Base-by-base conservation (phyloP, 768 basidiomycete genomes). In the Termitomyces eurrhizus region DNA sequence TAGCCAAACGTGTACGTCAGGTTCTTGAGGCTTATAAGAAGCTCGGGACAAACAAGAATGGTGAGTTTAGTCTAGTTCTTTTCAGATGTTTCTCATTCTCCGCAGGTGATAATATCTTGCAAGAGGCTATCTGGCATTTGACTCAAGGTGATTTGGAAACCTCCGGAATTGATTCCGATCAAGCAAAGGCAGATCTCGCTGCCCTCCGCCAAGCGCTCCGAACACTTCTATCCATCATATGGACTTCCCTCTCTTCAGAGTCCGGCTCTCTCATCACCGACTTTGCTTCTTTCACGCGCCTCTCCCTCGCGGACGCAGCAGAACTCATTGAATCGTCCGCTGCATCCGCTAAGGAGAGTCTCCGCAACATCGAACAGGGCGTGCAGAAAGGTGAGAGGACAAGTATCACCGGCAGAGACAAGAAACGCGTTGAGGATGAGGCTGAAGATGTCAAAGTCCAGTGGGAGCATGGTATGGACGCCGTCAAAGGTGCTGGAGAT, bases 391-490 rank as follows among this genome's bases (percentile, higher is more conserved):
- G 88, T 5, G 76, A 87, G 67, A 75, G 87, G 51, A 64, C 59
- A 1, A 84, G 85, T 63, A 70, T 77, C 26, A 66, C 84, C 0
- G 88, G 89, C 0, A 71, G 86, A 46, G 81, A 80, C 64, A 78
- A 78, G 69, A 68, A 80, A 64, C 73, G 80, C 0, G 66, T 80
- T 0, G 78, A 86, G 61, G 75, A 80, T 56, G 77, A 81, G 58
- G 69, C 69, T 52, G 62, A 75, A 7, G 85, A 88, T 35, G 60
- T 76, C 4, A 82, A 81, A 67, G 78, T 77, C 7, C 75, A 78
- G 32, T 91, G 87, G 68, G 85, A 89, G 71, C 82, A 82, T 63
- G 79, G 84, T 0, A 86, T 90, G 83, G 89, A 89, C 35, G 80
- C 79, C 0, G 75, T 83, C 11, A 90, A 87, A 68, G 78, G 73